Base-by-base conservation (phyloP, 768 basidiomycete genomes). In the Filobasidium floriforme region DNA sequence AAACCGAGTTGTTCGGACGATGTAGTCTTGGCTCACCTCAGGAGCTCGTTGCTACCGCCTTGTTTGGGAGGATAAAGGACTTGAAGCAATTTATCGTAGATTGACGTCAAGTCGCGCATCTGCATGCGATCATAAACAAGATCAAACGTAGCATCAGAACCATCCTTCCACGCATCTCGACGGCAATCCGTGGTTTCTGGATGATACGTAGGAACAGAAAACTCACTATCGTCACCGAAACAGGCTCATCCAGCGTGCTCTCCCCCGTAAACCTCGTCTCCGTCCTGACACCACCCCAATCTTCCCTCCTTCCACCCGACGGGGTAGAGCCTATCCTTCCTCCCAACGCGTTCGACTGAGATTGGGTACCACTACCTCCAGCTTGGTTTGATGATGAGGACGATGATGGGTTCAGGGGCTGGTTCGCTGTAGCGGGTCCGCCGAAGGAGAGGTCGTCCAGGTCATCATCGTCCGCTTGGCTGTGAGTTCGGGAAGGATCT, bases 181-280 rank as follows among this genome's bases (percentile, higher is more conserved):
- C 18, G 7, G 54, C 28, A 52, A 22, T 28, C 6, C 26, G 68
- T 24, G 26, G 32, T 52, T 41, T 41, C 18, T 61, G 32, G 55
- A 61, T n/a, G n/a, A n/a, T n/a, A 54, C 43, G 4, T n/a, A 65
- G 71, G 43, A 66, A 57, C 32, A 59, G 22, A 22, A 41, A n/a
- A 79, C 89, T 64, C 71, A 92, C 93, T 67, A 98, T 92, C 0
- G 93, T 98, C 40, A 84, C 83, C 5, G 87, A 85, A 19, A 98
- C 84, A 3, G 93, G 92, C 76, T 98, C 93, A 73, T 97, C 93
- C 40, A 98, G 83, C 0, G 93, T 96, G 72, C 93, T 89, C 10
- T 82, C 83, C 11, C 88, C 89, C n/a, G 89, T 83, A 77, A 51
- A 62, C 40, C 93, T 85, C 60, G 89, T 90, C 80, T 98, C 93